phyloP scores from a whole-genome alignment of 768 basidiomycete species.

The Lactarius pseudohatsudake region DNA sequence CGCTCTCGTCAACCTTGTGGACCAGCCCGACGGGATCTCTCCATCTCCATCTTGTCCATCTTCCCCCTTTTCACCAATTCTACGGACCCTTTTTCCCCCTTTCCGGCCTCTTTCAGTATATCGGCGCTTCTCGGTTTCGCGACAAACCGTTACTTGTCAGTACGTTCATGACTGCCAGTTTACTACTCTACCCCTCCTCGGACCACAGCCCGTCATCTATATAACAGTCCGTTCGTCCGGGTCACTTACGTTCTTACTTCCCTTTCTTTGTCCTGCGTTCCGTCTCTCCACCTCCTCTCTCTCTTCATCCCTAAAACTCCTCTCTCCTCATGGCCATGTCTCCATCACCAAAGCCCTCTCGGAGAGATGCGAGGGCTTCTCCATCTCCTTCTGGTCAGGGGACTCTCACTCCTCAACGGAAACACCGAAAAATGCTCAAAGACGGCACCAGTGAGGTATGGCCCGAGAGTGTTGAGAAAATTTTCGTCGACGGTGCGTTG shows the following conservation, averaged over 20 bases:
- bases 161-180: constrained; percentile 33
- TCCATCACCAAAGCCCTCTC: constrained; percentile 34
- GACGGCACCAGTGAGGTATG: constrained; percentile 78
- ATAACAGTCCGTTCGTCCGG: constrained; percentile 27
- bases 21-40: constrained; percentile 13
- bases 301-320: constrained; percentile 23
- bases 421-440: constrained; percentile 82
- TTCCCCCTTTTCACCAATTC: constrained; percentile 31
- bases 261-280: constrained; percentile 3
- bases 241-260: constrained; percentile 20
- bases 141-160: constrained; percentile 18
- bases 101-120: constrained; percentile 33
- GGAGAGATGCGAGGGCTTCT: constrained; percentile 18
- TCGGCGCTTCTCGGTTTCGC: constrained; percentile 32
- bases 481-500: constrained; percentile 69
- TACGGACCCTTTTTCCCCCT: constrained; percentile 32
- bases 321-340: constrained; percentile 30
- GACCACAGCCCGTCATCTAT: constrained; percentile 25
- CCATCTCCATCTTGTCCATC: background rate
- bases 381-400: constrained; percentile 33
- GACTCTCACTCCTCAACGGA: constrained; percentile 70
- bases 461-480: constrained; percentile 74
- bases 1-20: background rate
- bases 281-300: constrained; percentile 1
- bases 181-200: constrained; percentile 26